Evolutionary conservation across 805 yeast species (phyloP), one percentile per base, ranked within the genome.

Genomic region (Wickerhamomyces subpelliculosus): DNA sequence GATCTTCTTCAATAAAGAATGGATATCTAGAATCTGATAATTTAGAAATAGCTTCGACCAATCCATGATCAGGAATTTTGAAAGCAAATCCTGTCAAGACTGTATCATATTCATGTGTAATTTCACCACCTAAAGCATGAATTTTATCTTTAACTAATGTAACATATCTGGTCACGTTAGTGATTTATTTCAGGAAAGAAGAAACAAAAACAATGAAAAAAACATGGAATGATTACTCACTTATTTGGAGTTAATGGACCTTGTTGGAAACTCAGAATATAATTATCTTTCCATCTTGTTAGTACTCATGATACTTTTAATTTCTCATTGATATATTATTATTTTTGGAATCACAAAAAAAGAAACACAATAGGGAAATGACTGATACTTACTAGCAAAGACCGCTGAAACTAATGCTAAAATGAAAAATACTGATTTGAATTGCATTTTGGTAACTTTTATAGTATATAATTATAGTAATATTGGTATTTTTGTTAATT

Each of bases 81-180:
- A 70, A 60, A 7, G 73, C 60, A 51, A 72, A 72, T 1, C 79
- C 79, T 39, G 70, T 67, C 29, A 73, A 54, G 11, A 71, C 59
- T 4, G 66, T 61, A 35, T 58, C 51, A 53, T 70, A 73, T 41
- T 72, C 75, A 44, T 70, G 72, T 14, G 67, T 65, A 34, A 74
- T 62, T 14, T 44, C 47, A 4, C 73, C 78, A 8, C 75, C 76
- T 8, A 67, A 41, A 11, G 52, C 48, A 28, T 53, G 45, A 21
- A 72, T 58, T 24, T 58, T 47, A 11, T 51, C 38, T 35, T 61
- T 65, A 9, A 71, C 55, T 4, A 52, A 51, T 5, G 53, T 47
- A 13, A 66, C 51, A 27, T 54, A 50, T 6, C 52, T 45, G 4
- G 13, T 23, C 22, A 10, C 34, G 34, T 32, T 21, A 35, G 36